Evolutionary conservation across 2,329 filamentous ascomycete genomes (phyloP).

Genomic region (Fonsecaea pedrosoi): DNA sequence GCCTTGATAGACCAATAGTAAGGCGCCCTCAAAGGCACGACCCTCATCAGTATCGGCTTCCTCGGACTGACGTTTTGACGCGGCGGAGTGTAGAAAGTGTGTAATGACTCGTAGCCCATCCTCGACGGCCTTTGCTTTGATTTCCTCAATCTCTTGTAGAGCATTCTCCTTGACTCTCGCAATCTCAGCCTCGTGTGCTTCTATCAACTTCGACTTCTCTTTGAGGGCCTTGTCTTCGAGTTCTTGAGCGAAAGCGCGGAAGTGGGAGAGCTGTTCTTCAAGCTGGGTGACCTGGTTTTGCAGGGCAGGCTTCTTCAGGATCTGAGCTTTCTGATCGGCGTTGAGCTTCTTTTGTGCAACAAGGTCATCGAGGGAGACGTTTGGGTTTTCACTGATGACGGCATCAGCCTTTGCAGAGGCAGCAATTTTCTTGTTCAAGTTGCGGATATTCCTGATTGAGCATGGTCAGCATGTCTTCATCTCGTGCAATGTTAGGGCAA

Average conservation of each 20-base stretch:
- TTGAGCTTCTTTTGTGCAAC: constrained; percentile 69
- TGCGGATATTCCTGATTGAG: constrained; percentile 77
- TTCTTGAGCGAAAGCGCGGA: constrained; percentile 65
- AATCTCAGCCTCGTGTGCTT: constrained; percentile 63
- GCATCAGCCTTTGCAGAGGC: constrained; percentile 66
- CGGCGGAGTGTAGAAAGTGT: constrained; percentile 68
- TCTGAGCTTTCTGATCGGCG: constrained; percentile 67
- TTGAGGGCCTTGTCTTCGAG: constrained; percentile 62
- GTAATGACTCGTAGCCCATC: constrained; percentile 65
- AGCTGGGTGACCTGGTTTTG: constrained; percentile 63
- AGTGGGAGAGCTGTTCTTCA: constrained; percentile 67
- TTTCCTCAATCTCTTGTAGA: constrained; percentile 56
- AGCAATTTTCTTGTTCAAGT: constrained; percentile 90
- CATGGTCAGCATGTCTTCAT: constrained; percentile 15
- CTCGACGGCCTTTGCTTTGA: constrained; percentile 57
- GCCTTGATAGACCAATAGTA: constrained; percentile 69
- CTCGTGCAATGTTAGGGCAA: constrained; percentile 44
- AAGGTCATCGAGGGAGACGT: constrained; percentile 67
- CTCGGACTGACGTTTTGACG: constrained; percentile 64
- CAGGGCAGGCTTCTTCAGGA: constrained; percentile 67
- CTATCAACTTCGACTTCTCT: constrained; percentile 63
- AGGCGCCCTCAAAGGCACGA: constrained; percentile 68
- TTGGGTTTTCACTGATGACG: constrained; percentile 66
- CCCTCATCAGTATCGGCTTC: constrained; percentile 65
- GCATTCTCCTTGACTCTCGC: constrained; percentile 60